Base-by-base conservation (phyloP, 169 alveolate genomes). In the Plasmodium cynomolgi region DNA sequence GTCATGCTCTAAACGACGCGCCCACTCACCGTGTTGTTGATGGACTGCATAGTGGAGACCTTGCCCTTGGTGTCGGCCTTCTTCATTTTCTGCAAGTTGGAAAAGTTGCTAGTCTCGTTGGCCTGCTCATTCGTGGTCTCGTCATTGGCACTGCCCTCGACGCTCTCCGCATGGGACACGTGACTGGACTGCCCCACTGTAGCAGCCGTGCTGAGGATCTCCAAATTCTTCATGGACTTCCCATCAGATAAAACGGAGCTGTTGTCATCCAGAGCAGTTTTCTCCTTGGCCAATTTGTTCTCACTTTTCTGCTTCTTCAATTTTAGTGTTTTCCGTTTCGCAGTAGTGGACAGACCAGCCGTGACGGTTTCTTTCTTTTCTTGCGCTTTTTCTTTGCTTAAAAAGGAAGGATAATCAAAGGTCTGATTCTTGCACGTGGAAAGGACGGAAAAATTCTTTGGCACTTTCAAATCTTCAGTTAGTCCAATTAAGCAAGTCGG, bases 401-500 rank as follows among this genome's bases (percentile, higher is more conserved):
- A 84, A 39, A 95, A 97, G 15, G 98, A 95, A 31, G 98, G 96
- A 81, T 96, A 96, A 84, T 96, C 98, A 81, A 96, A 97, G 33
- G 79, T 83, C 92, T 96, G 97, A 54, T 92, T 93, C 3, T 96
- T 85, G 13, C 98, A 97, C 80, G 97, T 96, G 54, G 99, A 97
- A 41, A 86, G 81, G 81, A 98, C 95, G 77, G 94, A 73, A 94
- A 97, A 98, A 34, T 97, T 97, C 83, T 96, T 97, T 33, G 99
- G 99, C 17, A 97, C 97, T 74, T 96, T 95, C 71, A 98, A 95
- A 50, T 98, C 98, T 92, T 97, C 97, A 71, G 93, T 96, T 92
- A 97, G 91, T 75, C 96, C 97, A 83, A 98, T 97, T 56, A 98
- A 92, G n/a, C 98, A 96, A 13, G 99, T 97, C 13, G 99, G 99